phyloP scores from a whole-genome alignment of 2,329 filamentous ascomycete species.

The Incumbomyces delicatus region DNA sequence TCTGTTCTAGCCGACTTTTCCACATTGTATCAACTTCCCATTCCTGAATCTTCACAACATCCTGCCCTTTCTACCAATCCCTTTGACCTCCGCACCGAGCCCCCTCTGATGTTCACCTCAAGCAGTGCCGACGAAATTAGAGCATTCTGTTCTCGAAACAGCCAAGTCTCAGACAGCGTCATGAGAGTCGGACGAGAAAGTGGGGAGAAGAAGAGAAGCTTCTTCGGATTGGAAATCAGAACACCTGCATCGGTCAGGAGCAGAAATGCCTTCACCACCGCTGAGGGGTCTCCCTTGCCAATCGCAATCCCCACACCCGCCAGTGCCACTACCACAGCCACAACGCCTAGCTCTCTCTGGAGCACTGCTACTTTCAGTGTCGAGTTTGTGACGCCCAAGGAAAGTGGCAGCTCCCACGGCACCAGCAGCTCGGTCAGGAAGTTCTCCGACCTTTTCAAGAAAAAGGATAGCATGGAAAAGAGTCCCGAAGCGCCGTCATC shows the following conservation, averaged over 20 bases:
- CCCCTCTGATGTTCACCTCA: slow-evolving; percentile 16
- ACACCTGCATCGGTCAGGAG: slow-evolving; percentile 4
- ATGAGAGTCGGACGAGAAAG: neutral
- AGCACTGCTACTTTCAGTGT: slow-evolving; percentile 2
- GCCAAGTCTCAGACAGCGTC: neutral
- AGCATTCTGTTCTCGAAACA: neutral
- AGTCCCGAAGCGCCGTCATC: slow-evolving; percentile 4
- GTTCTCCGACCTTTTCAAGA: slow-evolving; percentile 16
- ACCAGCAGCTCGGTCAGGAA: slow-evolving; percentile 11
- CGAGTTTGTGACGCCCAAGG: slow-evolving; percentile 11
- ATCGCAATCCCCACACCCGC: neutral
- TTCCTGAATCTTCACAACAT: slow-evolving; percentile 16
- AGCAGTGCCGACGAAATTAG: slow-evolving; percentile 13
- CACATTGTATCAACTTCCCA: slow-evolving; percentile 11
- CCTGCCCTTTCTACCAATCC: slow-evolving; percentile 13
- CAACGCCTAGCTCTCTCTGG: neutral
- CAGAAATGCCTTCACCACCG: slow-evolving; percentile 5
- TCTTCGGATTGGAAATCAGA: slow-evolving; percentile 3
- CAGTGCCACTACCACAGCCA: neutral
- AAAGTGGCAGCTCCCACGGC: slow-evolving; percentile 2
- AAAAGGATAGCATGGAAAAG: slow-evolving; percentile 10
- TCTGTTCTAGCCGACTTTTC: slow-evolving; percentile 8
- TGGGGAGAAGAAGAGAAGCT: slow-evolving; percentile 4
- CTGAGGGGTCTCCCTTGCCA: slow-evolving; percentile 9
- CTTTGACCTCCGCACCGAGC: slow-evolving; percentile 9